Percentiles rank a stretch among this genome's conserved stretches.
Evolutionary conservation across 192 early-diverging fungal genomes (phyloP).

Genomic region (Backusella luteola): DNA sequence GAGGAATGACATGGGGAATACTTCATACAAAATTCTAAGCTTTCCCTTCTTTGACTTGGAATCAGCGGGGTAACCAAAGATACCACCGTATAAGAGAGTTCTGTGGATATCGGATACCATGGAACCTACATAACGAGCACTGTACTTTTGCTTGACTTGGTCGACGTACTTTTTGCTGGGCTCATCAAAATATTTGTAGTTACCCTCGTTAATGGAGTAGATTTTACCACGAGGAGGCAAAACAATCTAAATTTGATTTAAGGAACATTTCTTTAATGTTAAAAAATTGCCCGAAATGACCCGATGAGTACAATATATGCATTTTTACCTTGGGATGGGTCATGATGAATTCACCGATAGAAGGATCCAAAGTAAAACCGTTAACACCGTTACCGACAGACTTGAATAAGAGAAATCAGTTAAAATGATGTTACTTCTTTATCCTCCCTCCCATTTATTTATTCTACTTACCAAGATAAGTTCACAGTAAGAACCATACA

Average conservation of each 20-base stretch:
- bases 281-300: not conserved
- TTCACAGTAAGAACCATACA: slow-evolving; percentile 92
- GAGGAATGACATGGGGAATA: slow-evolving; percentile 97
- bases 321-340: slow-evolving; percentile 85
- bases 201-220: slow-evolving; percentile 98
- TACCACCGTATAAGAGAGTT: slow-evolving; percentile 66
- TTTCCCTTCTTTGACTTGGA: slow-evolving; percentile 79
- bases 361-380: slow-evolving; percentile 96
- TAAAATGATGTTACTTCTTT: slow-evolving; percentile 9
- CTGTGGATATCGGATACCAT: slow-evolving; percentile 99
- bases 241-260: slow-evolving; percentile 47
- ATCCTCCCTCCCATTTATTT: not conserved
- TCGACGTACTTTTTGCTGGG: slow-evolving; percentile 88
- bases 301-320: not conserved
- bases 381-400: slow-evolving; percentile 85
- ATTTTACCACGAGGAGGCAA: slow-evolving; percentile 86
- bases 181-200: slow-evolving; percentile 87
- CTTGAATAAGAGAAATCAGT: slow-evolving; percentile 2
- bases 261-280: not conserved
- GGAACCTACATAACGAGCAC: slow-evolving; percentile 93
- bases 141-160: slow-evolving; percentile 90
- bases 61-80: slow-evolving; percentile 70
- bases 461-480: slow-evolving; percentile 54
- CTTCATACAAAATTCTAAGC: slow-evolving; percentile 95
- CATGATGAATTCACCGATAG: slow-evolving; percentile 96